Percentiles rank a stretch among this genome's conserved stretches.
phyloP scores from a whole-genome alignment of 768 basidiomycete species.

The Chalciporus pseudorubinellus region DNA sequence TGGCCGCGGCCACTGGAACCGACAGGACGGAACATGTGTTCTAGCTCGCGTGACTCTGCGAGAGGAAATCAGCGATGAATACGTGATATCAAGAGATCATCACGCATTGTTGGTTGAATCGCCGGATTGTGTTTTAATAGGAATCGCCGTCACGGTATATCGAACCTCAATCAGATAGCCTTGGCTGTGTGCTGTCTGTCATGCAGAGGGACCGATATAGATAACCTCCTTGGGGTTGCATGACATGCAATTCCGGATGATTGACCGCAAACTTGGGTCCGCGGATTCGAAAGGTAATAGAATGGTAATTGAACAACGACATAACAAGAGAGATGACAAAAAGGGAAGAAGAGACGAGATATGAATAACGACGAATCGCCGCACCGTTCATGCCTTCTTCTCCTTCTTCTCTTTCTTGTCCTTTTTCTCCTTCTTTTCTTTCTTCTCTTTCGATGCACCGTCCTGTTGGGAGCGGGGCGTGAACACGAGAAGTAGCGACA shows the following conservation, averaged over 20 bases:
- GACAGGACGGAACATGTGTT: constrained; percentile 78
- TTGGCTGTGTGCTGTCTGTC: too few species aligned
- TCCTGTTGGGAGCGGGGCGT: constrained; percentile 24
- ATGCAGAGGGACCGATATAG: too few species aligned
- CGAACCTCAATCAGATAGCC: too few species aligned
- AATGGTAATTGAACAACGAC: background rate
- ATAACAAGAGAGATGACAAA: background rate
- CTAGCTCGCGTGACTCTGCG: constrained; percentile 73
- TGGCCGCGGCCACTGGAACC: too few species aligned
- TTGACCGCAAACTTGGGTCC: too few species aligned
- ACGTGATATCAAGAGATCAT: background rate
- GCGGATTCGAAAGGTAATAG: too few species aligned
- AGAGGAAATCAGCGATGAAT: background rate
- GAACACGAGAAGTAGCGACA: too few species aligned
- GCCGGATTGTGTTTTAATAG: too few species aligned
- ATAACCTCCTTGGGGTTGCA: too few species aligned
- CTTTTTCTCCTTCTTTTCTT: constrained; percentile 40
- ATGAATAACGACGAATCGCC: background rate
- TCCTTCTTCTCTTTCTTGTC: constrained; percentile 44
- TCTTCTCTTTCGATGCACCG: constrained; percentile 36
- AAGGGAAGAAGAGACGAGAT: background rate
- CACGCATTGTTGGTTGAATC: constrained; percentile 80
- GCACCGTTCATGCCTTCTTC: constrained; percentile 39
- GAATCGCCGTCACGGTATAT: too few species aligned
- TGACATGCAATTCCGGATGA: too few species aligned